A percentile compares a stretch with the other conserved stretches of the same genome.
Evolutionary conservation across 768 basidiomycete genomes (phyloP).

Genomic region (Agaricus subrufescens): DNA sequence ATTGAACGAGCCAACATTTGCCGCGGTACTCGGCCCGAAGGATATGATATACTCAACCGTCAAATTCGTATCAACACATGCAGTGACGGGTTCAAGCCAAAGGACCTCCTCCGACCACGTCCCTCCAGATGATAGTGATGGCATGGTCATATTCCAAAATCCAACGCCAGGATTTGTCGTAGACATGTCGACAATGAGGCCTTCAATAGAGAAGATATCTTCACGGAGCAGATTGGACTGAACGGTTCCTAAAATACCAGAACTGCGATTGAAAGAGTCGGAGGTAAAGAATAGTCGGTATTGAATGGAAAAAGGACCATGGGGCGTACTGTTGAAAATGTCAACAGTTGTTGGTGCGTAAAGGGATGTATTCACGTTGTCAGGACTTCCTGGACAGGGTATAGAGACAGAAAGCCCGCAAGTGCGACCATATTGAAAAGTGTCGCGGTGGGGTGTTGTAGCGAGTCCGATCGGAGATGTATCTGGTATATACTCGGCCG

Average conservation of each 20-base stretch:
- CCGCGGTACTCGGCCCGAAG: not conserved
- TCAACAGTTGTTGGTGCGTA: slow-evolving; percentile 12
- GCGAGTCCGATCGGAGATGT: slow-evolving; percentile 16
- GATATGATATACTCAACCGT: slow-evolving; percentile 14
- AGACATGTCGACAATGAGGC: slow-evolving; percentile 15
- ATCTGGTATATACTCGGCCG: slow-evolving; percentile 14
- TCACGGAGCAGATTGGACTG: slow-evolving; percentile 12
- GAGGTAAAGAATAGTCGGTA: slow-evolving; percentile 14
- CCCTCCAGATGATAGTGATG: slow-evolving; percentile 1
- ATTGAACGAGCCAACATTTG: slow-evolving; percentile 3
- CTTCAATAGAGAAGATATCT: slow-evolving; percentile 15
- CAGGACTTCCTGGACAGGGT: slow-evolving; percentile 16
- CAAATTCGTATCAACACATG: slow-evolving; percentile 18
- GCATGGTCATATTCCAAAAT: slow-evolving; percentile 4
- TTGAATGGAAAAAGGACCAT: slow-evolving; percentile 19
- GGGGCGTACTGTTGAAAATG: slow-evolving; percentile 16
- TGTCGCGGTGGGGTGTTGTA: slow-evolving; percentile 13
- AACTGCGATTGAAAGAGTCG: slow-evolving; percentile 1
- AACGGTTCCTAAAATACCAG: not conserved
- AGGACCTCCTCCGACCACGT: slow-evolving; percentile 18
- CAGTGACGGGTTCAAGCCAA: slow-evolving; percentile 18
- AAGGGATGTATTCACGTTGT: slow-evolving; percentile 8
- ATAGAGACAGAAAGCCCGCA: slow-evolving; percentile 14
- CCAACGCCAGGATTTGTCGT: slow-evolving; percentile 8
- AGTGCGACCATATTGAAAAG: slow-evolving; percentile 14